Evolutionary conservation across 176 grass and related monocot genomes (phyloP).

Genomic region (Cenchrus purpureus): DNA sequence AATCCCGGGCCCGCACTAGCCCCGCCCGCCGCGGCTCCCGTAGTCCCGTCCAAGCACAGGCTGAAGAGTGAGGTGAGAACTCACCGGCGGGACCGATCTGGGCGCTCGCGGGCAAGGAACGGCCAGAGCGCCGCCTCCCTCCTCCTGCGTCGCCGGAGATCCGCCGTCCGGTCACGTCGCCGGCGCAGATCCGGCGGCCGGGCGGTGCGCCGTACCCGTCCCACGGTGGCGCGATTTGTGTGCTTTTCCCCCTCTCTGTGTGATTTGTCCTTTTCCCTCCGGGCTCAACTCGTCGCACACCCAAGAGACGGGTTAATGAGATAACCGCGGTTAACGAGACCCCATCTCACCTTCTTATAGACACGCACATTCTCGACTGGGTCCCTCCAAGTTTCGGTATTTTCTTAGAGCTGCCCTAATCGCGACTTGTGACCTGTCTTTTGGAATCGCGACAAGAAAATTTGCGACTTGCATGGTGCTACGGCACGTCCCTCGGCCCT

Average conservation of each 20-base stretch:
- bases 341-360: slow-evolving; percentile 35
- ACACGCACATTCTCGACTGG: background rate
- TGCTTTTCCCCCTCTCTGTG: background rate
- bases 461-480: background rate
- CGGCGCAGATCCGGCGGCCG: slow-evolving; percentile 46
- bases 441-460: slow-evolving; percentile 30
- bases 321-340: slow-evolving; percentile 62
- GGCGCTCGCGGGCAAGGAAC: slow-evolving; percentile 19
- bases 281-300: slow-evolving; percentile 45
- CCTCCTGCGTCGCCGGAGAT: slow-evolving; percentile 36
- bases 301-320: slow-evolving; percentile 60
- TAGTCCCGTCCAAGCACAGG: slow-evolving; percentile 1
- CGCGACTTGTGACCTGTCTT: background rate
- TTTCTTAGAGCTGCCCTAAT: background rate
- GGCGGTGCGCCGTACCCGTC: slow-evolving; percentile 47
- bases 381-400: fast-evolving
- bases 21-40: background rate
- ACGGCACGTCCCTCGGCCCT: too few species aligned
- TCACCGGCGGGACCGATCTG: slow-evolving; percentile 56
- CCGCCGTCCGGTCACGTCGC: background rate
- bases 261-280: slow-evolving; percentile 15
- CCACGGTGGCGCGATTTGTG: slow-evolving; percentile 33
- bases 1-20: background rate
- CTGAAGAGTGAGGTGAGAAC: slow-evolving; percentile 17
- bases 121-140: slow-evolving; percentile 31